Evolutionary conservation across 1,139 yeast genomes (phyloP).

Genomic region (Yamadazyma membranifaciens): DNA sequence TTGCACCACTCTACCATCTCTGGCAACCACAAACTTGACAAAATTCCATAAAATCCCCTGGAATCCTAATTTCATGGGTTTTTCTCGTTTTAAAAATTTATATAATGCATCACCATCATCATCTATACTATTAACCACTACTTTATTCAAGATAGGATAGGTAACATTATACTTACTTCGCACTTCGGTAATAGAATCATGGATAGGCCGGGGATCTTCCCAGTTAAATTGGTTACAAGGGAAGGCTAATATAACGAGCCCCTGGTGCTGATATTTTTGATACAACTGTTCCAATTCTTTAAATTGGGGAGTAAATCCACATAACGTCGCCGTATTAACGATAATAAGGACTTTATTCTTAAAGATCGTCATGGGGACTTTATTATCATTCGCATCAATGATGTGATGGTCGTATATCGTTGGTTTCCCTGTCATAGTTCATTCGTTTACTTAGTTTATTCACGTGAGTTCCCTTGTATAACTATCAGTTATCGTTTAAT

Average conservation of each 20-base stretch:
- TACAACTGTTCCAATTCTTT: slow-evolving; percentile 32
- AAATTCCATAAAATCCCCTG: slow-evolving; percentile 92
- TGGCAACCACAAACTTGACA: slow-evolving; percentile 81
- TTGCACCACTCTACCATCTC: slow-evolving; percentile 66
- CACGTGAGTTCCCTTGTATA: no score
- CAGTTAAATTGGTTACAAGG: slow-evolving; percentile 57
- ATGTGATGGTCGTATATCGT: slow-evolving; percentile 19
- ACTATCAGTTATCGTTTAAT: no score
- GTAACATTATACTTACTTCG: slow-evolving; percentile 60
- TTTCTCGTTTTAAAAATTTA: slow-evolving; percentile 26
- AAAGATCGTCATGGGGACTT: slow-evolving; percentile 21
- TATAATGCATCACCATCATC: slow-evolving; percentile 26
- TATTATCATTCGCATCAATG: slow-evolving; percentile 15
- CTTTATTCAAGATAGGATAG: slow-evolving; percentile 40
- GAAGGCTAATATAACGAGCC: slow-evolving; percentile 38
- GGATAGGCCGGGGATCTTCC: slow-evolving; percentile 80
- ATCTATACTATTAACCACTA: slow-evolving; percentile 34
- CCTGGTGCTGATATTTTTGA: slow-evolving; percentile 28
- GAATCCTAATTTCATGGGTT: slow-evolving; percentile 65
- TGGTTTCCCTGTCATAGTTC: no score
- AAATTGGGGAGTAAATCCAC: slow-evolving; percentile 47
- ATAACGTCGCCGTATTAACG: slow-evolving; percentile 46
- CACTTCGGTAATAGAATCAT: slow-evolving; percentile 64
- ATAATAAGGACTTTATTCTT: slow-evolving; percentile 35
- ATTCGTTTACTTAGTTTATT: no score